A percentile compares a stretch with the other conserved stretches of the same genome.
These are phyloP conservation scores for Ganoderma boninense DNA, from an alignment of 1,284 basidiomycete genomes.

Conservation along the genomic window DNA sequence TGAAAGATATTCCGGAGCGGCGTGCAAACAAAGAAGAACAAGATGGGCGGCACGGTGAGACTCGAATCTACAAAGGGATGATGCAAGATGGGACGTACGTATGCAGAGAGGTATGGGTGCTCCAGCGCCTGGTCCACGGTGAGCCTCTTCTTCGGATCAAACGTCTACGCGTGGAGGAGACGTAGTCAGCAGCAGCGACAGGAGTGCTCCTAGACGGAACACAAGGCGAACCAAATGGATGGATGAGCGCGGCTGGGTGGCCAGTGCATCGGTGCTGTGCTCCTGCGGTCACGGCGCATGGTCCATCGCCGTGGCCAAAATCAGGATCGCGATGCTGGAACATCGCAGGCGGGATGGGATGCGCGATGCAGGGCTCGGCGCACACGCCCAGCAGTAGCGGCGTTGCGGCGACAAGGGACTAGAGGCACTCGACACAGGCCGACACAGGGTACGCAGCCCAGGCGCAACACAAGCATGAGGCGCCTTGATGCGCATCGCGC, in stretches of 20 bases:
- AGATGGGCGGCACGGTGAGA: conserved; percentile 11
- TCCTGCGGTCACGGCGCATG: not conserved
- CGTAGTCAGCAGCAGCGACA: not conserved
- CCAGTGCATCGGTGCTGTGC: not conserved
- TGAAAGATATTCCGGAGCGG: not conserved
- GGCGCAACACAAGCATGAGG: not conserved
- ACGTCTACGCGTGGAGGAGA: conserved; percentile 54
- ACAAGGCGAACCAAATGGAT: not conserved
- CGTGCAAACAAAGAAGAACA: conserved; percentile 1
- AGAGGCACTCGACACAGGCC: not conserved
- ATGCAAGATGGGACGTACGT: conserved; percentile 51
- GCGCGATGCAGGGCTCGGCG: not conserved
- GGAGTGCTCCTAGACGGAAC: conserved; percentile 5
- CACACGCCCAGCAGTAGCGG: not conserved
- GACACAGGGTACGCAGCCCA: not conserved
- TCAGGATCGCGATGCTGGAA: not conserved
- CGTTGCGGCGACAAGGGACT: not conserved
- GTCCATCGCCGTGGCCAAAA: not conserved
- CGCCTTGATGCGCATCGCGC: not conserved
- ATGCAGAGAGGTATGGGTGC: conserved; percentile 75
- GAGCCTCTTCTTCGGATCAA: conserved; percentile 89
- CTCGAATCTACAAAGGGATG: conserved; percentile 5
- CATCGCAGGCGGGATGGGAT: not conserved
- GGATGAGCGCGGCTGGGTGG: not conserved
- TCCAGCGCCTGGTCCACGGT: conserved; percentile 86